A percentile compares a stretch with the other conserved stretches of the same genome.
phyloP scores from a whole-genome alignment of 2,329 filamentous ascomycete species.

The Epichloe brachyelytri region DNA sequence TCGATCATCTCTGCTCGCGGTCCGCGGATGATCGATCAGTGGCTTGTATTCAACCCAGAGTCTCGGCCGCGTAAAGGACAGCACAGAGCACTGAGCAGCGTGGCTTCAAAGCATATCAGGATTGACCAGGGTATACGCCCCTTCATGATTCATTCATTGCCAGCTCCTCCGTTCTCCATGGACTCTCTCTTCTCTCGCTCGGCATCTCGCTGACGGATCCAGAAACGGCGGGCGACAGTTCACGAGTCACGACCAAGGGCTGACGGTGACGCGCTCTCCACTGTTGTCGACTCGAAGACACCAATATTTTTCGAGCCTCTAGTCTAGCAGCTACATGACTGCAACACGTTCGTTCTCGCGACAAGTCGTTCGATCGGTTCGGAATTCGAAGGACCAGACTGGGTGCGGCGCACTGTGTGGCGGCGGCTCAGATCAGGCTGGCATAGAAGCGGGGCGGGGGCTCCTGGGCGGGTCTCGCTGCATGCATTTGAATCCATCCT shows the following conservation, averaged over 20 bases:
- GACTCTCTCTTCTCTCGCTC: background rate
- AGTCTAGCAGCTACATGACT: too few relatives aligned
- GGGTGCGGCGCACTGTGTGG: background rate
- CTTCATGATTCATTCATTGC: background rate
- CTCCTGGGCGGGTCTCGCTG: background rate
- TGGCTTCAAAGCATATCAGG: background rate
- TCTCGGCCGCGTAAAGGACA: background rate
- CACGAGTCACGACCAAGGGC: too few relatives aligned
- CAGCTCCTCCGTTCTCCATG: background rate
- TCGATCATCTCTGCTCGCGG: background rate
- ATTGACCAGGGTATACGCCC: background rate
- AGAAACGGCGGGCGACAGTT: background rate
- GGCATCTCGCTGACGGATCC: background rate
- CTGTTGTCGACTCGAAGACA: too few relatives aligned
- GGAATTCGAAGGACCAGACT: too few relatives aligned
- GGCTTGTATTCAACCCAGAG: background rate
- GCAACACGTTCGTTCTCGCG: too few relatives aligned
- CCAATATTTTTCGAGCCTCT: too few relatives aligned
- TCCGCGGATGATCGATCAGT: background rate
- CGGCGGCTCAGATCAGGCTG: background rate
- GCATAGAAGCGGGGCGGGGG: background rate
- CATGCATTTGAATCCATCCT: too few relatives aligned
- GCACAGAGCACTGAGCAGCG: background rate
- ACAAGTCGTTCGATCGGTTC: too few relatives aligned
- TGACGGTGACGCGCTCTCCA: too few relatives aligned